Evolutionary conservation across 345 rosid species (phyloP), one percentile per base, ranked within the genome.

Genomic region (Syzygium jambos): DNA sequence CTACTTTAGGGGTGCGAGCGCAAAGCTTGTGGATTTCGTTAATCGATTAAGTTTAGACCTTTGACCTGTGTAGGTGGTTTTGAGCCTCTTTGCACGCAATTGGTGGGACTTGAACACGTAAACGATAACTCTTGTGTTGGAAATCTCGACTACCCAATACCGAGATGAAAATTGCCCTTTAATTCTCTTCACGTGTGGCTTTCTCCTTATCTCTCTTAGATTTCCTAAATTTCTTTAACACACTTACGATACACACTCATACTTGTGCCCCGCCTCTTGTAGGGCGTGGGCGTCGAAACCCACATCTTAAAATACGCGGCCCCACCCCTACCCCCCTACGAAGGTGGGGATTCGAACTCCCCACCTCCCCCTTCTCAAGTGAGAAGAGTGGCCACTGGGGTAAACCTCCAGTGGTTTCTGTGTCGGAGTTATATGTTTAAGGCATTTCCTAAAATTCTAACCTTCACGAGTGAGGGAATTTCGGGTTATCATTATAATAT

Each of bases 31-130:
- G 4, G 38, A 73, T 19, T 38, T 38, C 23, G 5, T 9, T 23
- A 38, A 19, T 2, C 0, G 4, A 2, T 41, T 19, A 73, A 19
- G 14, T 22, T 23, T 6, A 5, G 6, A 73, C 2, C 0, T 34
- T 73, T 38, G 21, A 34, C 11, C 1, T 19, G 23, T 73, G 0
- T 4, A 38, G 1, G 4, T 38, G 13, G 0, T 1, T 11, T 1
- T 21, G 14, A 21, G 14, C 1, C 1, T 19, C 2, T 38, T 73
- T 38, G 49, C 4, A 21, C 23, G 23, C 1, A 73, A 38, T 38
- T 73, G 12, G 0, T 9, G 2, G 14, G 49, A 38, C 11, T 38
- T 9, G 49, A 73, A 19, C 12, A 73, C 21, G 27, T 73, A 19
- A 38, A 38, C 11, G 3, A 5, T 2, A 34, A 6, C 38, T 73